Base-by-base conservation (phyloP, 306 rosid species). In the Ziziphus jujuba region DNA sequence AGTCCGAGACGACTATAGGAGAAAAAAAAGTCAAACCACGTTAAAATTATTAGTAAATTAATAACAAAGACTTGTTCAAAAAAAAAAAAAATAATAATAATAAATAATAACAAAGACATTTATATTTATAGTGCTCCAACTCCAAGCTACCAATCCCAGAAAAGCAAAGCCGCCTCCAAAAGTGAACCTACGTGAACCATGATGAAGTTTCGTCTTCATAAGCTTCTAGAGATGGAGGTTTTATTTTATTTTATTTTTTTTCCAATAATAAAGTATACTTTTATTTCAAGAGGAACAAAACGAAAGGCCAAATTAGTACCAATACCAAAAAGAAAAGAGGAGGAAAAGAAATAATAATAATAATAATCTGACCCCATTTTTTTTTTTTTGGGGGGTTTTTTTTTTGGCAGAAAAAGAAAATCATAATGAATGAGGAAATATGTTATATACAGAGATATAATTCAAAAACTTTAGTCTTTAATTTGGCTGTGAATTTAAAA, bases 161-260 rank as follows among this genome's bases (percentile, higher is more conserved):
- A 66, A 69, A 59, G 63, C 69, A 70, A 47, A 66, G 65, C 54
- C 47, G 81, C 77, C 81, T 48, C 65, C 70, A 67, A 28, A 52
- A 6, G 33, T 52, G 69, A 51, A 44, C 34, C 20, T 72, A 52
- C 70, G 70, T 59, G 69, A 66, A 70, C 69, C n/a, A 34, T 66
- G 72, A 71, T 54, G 59, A 58, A 65, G 24, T 48, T 50, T 43
- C 44, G 16, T 13, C 35, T 65, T 65, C 9, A 19, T 8, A 49
- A 20, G 5, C 73, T 71, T 71, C 81, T n/a, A 43, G 77, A 77
- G 73, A 23, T 34, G 15, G 51, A 59, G 59, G 34, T 22, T 52
- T 52, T 47, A 12, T 28, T 2, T 22, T 15, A 0, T 48, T 6
- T 22, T 12, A 24, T 44, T 15, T 12, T 20, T 55, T 8, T 15